Conservation (phyloP, 129 eudicot genomes). For the Flaveria bidentis region DNA sequence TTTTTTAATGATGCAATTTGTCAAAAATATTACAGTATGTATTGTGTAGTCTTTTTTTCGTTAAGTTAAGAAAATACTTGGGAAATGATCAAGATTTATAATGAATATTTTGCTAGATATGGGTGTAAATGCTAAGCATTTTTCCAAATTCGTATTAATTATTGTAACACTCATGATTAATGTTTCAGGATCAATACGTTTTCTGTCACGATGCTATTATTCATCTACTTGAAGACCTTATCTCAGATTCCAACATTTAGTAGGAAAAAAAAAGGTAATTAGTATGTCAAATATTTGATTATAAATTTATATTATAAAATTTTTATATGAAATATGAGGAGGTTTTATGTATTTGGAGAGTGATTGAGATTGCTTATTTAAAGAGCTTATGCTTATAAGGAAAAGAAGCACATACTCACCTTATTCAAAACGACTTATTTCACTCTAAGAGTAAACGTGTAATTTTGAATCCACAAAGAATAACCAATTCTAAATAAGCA, state of each 20-base stretch:
- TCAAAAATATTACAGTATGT: too few species aligned
- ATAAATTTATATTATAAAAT: background rate
- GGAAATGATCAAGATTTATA: background rate
- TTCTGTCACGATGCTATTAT: constrained; percentile 74
- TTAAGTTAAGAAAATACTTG: background rate
- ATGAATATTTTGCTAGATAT: background rate
- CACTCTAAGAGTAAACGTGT: too few species aligned
- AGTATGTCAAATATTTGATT: background rate
- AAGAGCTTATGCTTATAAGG: too few species aligned
- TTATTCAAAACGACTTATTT: background rate
- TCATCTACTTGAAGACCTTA: constrained; percentile 70
- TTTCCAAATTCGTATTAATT: background rate
- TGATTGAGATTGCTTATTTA: background rate
- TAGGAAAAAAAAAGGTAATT: constrained; percentile 39
- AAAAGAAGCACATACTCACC: too few species aligned
- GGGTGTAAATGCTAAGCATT: background rate
- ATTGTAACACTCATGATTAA: background rate
- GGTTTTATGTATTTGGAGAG: background rate
- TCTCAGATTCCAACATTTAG: constrained; percentile 37
- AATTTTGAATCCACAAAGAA: too few species aligned
- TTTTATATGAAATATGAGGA: background rate
- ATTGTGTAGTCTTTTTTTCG: background rate
- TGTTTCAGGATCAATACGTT: constrained; percentile 68
- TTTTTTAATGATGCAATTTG: background rate
- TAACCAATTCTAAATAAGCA: too few species aligned